phyloP scores from a whole-genome alignment of 305 asterid species.

The Fraxinus dipetala region DNA sequence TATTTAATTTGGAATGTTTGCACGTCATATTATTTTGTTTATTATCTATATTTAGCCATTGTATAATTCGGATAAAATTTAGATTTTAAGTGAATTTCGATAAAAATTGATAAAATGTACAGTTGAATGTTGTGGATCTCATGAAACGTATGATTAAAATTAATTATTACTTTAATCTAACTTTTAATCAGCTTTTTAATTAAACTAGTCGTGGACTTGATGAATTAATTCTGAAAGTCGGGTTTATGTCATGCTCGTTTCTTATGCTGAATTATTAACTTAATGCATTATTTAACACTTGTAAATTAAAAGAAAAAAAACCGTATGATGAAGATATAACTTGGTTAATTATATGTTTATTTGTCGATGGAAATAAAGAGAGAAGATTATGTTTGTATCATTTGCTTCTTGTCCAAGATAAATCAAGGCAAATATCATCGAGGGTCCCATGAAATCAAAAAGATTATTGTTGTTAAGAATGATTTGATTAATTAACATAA shows the following conservation, averaged over 20 bases:
- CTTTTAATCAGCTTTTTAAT: too few species aligned
- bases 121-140: too few species aligned
- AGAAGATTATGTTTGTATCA: neutral
- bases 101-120: neutral
- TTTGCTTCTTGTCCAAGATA: neutral
- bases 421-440: neutral
- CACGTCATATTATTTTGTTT: neutral
- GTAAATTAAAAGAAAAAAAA: neutral
- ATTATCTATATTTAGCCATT: neutral
- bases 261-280: neutral
- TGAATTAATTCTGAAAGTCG: neutral
- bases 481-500: neutral
- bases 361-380: neutral
- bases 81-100: too few species aligned
- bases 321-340: neutral
- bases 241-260: neutral
- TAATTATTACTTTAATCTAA: too few species aligned
- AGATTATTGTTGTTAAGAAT: neutral
- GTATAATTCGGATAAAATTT: neutral
- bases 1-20: neutral
- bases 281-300: neutral
- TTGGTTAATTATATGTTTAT: neutral
- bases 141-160: neutral
- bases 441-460: constrained; percentile 24
- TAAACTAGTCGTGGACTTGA: neutral